phyloP scores from a whole-genome alignment of 768 basidiomycete genomes.

The Mycena polygramma region DNA sequence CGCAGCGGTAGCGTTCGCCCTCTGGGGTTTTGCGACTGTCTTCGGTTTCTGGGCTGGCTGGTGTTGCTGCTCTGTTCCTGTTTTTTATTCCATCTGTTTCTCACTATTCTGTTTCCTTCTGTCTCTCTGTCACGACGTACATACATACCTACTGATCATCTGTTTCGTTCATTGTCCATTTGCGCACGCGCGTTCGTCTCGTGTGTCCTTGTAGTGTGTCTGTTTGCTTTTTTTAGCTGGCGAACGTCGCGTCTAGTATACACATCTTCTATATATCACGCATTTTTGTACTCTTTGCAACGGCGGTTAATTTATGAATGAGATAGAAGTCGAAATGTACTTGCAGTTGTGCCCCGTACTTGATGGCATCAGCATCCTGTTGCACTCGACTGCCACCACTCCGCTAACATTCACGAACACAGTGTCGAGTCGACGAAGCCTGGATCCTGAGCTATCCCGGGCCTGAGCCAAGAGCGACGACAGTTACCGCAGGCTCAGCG shows the following conservation, averaged over 20 bases:
- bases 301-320: not conserved
- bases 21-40: constrained; percentile 17
- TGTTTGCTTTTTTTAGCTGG: constrained; percentile 18
- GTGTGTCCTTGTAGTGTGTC: constrained; percentile 16
- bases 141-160: constrained; percentile 30
- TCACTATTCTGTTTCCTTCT: not conserved
- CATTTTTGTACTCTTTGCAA: constrained; percentile 16
- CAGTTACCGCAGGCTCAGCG: too few species aligned
- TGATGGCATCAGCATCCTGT: too few species aligned
- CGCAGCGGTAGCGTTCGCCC: constrained; percentile 47
- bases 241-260: constrained; percentile 17
- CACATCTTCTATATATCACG: constrained; percentile 26
- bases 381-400: too few species aligned
- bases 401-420: too few species aligned
- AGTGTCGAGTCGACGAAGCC: too few species aligned
- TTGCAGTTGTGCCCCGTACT: too few species aligned
- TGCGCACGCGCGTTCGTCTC: constrained; percentile 22
- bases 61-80: constrained; percentile 12
- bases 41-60: constrained; percentile 28
- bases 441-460: too few species aligned
- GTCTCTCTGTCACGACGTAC: constrained; percentile 16
- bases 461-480: too few species aligned
- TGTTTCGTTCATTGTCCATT: constrained; percentile 26
- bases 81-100: constrained; percentile 20
- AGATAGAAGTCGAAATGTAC: too few species aligned